These are phyloP conservation scores for Candida lessepsii DNA, from an alignment of 805 yeast species.

Conservation along the genomic window DNA sequence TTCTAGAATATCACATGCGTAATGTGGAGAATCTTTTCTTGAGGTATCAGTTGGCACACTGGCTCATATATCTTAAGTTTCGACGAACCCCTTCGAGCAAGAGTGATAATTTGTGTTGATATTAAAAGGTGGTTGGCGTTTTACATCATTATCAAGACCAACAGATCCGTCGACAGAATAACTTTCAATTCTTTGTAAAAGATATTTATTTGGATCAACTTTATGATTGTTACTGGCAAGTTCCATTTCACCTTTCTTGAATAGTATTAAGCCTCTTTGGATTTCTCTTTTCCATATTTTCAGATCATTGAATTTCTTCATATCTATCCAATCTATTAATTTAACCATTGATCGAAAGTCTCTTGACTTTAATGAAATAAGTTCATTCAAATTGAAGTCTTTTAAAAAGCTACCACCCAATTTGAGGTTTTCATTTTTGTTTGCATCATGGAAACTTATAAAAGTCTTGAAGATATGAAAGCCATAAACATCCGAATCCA, in stretches of 20 bases:
- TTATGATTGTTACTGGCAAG: constrained; percentile 14
- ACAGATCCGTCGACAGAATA: background rate
- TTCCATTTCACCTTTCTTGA: constrained; percentile 60
- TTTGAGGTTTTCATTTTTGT: constrained; percentile 1
- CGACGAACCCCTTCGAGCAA: too few relatives aligned
- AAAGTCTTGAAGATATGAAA: constrained; percentile 47
- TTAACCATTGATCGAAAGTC: constrained; percentile 22
- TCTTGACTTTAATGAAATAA: constrained; percentile 20
- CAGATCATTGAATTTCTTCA: background rate
- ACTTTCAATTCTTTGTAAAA: background rate
- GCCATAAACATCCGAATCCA: constrained; percentile 70
- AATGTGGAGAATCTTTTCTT: too few relatives aligned
- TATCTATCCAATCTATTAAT: constrained; percentile 8
- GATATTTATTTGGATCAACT: background rate
- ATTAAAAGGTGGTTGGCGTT: too few relatives aligned
- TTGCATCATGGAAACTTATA: constrained; percentile 18
- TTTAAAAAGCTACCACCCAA: constrained; percentile 40
- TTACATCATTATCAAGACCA: too few relatives aligned
- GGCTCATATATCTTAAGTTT: too few relatives aligned
- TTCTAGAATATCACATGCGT: too few relatives aligned
- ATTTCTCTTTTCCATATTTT: constrained; percentile 43
- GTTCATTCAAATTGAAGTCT: constrained; percentile 32
- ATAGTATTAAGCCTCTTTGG: constrained; percentile 50
- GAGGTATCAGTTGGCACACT: too few relatives aligned
- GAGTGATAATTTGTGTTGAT: background rate